These are phyloP conservation scores for Tolypocladium paradoxum DNA, from an alignment of 2,329 filamentous ascomycete species.

Conservation along the genomic window DNA sequence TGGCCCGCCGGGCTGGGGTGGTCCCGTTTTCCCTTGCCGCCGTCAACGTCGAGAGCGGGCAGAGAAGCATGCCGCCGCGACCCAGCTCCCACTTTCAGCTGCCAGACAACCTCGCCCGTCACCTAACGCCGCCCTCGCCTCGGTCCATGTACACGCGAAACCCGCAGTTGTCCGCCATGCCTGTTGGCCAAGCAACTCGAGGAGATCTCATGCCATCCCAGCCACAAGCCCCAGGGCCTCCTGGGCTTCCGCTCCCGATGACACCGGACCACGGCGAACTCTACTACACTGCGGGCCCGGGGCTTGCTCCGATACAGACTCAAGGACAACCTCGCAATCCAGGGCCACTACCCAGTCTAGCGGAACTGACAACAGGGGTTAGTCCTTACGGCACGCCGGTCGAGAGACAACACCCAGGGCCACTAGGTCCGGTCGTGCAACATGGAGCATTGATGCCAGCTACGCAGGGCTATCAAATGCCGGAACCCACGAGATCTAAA, in stretches of 20 bases:
- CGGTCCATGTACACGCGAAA: constrained; percentile 28
- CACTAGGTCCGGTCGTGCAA: constrained; percentile 19
- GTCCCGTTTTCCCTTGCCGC: constrained; percentile 68
- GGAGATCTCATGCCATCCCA: constrained; percentile 6
- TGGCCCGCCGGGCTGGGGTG: constrained; percentile 85
- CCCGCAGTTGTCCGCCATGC: constrained; percentile 18
- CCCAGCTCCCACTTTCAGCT: constrained; percentile 33
- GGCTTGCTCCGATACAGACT: constrained; percentile 43
- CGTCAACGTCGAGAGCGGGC: constrained; percentile 35
- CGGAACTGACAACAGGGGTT: constrained; percentile 53
- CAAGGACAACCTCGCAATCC: constrained; percentile 26
- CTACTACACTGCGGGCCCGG: constrained; percentile 25
- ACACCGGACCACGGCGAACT: constrained; percentile 19
- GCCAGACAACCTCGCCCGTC: constrained; percentile 33
- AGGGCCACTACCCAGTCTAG: constrained; percentile 46
- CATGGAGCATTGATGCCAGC: constrained; percentile 22
- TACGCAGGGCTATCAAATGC: constrained; percentile 23
- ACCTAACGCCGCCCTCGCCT: constrained; percentile 30
- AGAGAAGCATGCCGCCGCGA: constrained; percentile 26
- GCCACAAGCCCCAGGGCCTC: neutral
- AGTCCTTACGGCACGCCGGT: constrained; percentile 47
- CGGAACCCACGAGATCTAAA: constrained; percentile 36
- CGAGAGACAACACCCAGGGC: constrained; percentile 20
- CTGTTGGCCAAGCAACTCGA: constrained; percentile 26
- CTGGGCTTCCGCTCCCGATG: constrained; percentile 13